These are phyloP conservation scores for Aureobasidium sp. DNA, from an alignment of 2,329 filamentous ascomycete genomes.

Conservation along the genomic window DNA sequence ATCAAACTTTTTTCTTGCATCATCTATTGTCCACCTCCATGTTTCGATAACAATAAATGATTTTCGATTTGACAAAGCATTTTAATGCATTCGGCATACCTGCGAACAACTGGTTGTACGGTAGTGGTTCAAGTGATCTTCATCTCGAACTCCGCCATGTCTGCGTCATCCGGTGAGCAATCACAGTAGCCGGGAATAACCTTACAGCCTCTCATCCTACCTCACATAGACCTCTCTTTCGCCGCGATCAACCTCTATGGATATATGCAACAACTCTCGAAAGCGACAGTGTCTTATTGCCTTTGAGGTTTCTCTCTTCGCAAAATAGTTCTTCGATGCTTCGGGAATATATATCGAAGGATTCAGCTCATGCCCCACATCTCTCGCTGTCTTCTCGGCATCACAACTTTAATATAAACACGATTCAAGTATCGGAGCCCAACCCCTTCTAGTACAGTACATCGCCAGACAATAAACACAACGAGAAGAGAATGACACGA, in stretches of 20 bases:
- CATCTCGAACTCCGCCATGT: neutral
- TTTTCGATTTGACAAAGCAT: no score
- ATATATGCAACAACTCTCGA: no score
- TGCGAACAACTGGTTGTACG: no score
- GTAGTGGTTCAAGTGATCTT: neutral
- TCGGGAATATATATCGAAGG: neutral
- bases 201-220: no score
- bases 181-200: neutral
- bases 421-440: neutral
- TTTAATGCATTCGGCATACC: no score
- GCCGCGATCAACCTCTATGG: no score
- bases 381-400: neutral
- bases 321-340: neutral
- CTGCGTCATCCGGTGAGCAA: neutral
- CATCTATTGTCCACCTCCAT: no score
- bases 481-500: neutral
- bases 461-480: neutral
- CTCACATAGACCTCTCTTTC: no score
- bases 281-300: no score
- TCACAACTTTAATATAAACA: neutral
- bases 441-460: neutral
- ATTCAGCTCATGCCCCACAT: neutral
- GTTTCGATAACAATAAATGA: no score
- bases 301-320: neutral
- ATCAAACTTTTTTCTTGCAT: no score